Conservation (phyloP, 2,329 filamentous ascomycete species). For the Cladosporium velox region DNA sequence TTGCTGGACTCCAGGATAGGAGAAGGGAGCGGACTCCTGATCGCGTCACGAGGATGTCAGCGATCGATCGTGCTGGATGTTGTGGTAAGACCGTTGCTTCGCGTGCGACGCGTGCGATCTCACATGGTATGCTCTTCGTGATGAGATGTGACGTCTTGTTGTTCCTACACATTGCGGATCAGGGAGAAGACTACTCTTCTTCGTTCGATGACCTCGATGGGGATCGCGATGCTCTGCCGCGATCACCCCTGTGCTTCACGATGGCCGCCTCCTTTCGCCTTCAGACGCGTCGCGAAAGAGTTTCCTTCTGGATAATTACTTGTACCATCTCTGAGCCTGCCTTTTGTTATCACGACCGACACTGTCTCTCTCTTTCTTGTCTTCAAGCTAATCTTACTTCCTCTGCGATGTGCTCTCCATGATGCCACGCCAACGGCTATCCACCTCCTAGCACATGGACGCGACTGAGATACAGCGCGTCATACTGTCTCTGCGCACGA, state of each 20-base stretch:
- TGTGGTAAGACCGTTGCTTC: neutral
- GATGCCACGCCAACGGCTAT: neutral
- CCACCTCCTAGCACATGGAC: neutral
- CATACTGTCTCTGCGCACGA: neutral
- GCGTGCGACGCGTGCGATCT: neutral
- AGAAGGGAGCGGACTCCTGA: neutral
- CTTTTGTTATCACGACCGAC: neutral
- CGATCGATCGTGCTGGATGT: neutral
- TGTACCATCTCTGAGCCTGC: neutral
- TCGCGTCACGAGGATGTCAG: neutral
- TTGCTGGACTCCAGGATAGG: neutral
- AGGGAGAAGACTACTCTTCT: neutral
- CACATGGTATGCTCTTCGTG: neutral
- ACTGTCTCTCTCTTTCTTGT: neutral
- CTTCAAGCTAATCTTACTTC: neutral
- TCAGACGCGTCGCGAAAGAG: neutral
- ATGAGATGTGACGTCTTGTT: neutral
- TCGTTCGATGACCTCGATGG: neutral
- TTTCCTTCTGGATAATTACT: neutral
- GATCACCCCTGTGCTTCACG: neutral
- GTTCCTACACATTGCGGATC: neutral
- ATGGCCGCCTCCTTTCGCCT: neutral
- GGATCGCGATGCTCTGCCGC: neutral
- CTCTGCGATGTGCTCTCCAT: neutral
- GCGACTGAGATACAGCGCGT: neutral